A percentile compares a stretch with the other conserved stretches of the same genome.
These are phyloP conservation scores for Plenodomus biglobosus DNA, from an alignment of 2,329 filamentous ascomycete species.

Conservation along the genomic window DNA sequence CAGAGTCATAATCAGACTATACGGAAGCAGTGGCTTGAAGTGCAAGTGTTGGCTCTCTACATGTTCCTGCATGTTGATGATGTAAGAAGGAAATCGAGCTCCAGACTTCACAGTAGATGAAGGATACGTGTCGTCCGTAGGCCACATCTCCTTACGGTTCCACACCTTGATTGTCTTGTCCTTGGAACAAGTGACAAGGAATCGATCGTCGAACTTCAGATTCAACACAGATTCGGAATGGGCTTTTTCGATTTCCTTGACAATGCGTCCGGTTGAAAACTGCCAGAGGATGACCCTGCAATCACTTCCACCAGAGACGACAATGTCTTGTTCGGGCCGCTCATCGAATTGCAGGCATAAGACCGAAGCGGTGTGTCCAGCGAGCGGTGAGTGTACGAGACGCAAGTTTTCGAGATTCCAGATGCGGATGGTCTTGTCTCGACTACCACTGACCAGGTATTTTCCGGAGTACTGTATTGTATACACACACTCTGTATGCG, in stretches of 20 bases:
- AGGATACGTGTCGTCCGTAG: constrained; percentile 45
- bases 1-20: constrained; percentile 74
- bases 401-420: constrained; percentile 86
- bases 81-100: constrained; percentile 56
- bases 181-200: constrained; percentile 94
- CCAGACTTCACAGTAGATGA: constrained; percentile 46
- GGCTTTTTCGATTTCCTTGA: constrained; percentile 74
- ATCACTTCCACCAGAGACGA: constrained; percentile 95
- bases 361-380: constrained; percentile 81
- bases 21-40: constrained; percentile 64
- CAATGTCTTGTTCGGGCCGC: constrained; percentile 79
- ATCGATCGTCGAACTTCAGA: constrained; percentile 85
- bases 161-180: constrained; percentile 97
- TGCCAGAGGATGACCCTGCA: constrained; percentile 87
- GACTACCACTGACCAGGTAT: constrained; percentile 88
- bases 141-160: constrained; percentile 63
- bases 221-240: constrained; percentile 92
- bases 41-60: constrained; percentile 42
- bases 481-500: constrained; percentile 91
- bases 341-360: constrained; percentile 95
- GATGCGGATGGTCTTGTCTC: constrained; percentile 82
- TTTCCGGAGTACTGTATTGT: constrained; percentile 85
- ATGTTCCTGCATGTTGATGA: constrained; percentile 53
- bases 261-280: constrained; percentile 83
- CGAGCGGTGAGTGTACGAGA: constrained; percentile 71